A percentile compares a stretch with the other conserved stretches of the same genome.
These are phyloP conservation scores for Nitzschia putrida DNA, from an alignment of 108 stramenopile genomes.

Conservation along the genomic window DNA sequence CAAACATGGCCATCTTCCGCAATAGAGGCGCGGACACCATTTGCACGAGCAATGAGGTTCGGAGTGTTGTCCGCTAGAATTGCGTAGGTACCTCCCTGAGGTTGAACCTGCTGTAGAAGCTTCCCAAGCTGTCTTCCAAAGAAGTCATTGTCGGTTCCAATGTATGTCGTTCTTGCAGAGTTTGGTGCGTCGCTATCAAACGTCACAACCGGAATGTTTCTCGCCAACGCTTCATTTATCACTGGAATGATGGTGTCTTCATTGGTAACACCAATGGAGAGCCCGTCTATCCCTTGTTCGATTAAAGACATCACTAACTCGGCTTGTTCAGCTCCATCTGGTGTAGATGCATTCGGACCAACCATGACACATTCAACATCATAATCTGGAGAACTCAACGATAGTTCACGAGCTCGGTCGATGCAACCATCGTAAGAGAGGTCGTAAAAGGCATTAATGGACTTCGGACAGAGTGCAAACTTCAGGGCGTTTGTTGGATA, in stretches of 20 bases:
- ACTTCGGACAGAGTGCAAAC: background rate
- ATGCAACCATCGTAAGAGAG: background rate
- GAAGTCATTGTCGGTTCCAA: conserved; percentile 36
- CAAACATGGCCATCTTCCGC: background rate
- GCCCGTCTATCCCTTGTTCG: background rate
- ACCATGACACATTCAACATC: background rate
- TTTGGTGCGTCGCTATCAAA: background rate
- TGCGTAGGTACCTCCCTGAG: conserved; percentile 41
- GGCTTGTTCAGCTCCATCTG: background rate
- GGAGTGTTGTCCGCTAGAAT: background rate
- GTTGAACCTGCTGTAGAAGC: conserved; percentile 31
- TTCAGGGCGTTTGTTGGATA: too few species aligned
- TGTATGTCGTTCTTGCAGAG: background rate
- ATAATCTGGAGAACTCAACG: background rate
- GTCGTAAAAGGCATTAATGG: background rate
- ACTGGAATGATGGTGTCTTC: background rate
- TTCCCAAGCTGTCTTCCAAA: conserved; percentile 33
- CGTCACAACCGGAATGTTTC: background rate
- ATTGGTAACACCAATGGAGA: background rate
- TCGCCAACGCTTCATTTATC: background rate
- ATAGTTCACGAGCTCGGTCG: background rate
- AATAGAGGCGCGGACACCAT: background rate
- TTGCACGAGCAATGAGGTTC: background rate
- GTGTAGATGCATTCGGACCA: background rate
- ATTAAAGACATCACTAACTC: background rate